Conservation (phyloP, 2,329 filamentous ascomycete species). For the Trichocomaceae sp. region DNA sequence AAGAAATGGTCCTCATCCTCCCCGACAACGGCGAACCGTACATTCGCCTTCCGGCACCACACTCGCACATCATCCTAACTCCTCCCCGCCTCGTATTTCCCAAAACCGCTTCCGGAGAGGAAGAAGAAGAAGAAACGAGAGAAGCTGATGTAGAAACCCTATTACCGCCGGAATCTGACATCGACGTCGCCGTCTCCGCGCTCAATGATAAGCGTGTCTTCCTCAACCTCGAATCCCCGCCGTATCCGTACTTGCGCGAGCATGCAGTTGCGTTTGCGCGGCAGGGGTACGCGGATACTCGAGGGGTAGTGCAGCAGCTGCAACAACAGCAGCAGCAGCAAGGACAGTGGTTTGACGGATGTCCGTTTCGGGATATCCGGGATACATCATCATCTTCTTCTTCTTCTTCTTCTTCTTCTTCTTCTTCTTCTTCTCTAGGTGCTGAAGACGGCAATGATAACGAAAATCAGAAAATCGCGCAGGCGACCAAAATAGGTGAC, state of each 20-base stretch:
- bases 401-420: too few species aligned
- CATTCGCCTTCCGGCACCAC: conserved; percentile 21
- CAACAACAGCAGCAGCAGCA: not conserved
- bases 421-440: too few species aligned
- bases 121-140: not conserved
- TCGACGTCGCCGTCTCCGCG: conserved; percentile 11
- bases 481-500: conserved; percentile 19
- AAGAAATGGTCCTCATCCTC: conserved; percentile 18
- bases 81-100: conserved; percentile 15
- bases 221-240: conserved; percentile 19
- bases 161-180: conserved; percentile 9
- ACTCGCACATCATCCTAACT: conserved; percentile 23
- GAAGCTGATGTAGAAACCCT: not conserved
- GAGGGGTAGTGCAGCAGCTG: not conserved
- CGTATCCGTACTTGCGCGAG: conserved; percentile 21
- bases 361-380: conserved; percentile 21
- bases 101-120: too few species aligned
- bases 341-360: conserved; percentile 14
- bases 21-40: conserved; percentile 19
- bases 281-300: conserved; percentile 5
- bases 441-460: not conserved
- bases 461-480: not conserved
- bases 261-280: conserved; percentile 16
- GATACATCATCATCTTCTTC: conserved; percentile 2
- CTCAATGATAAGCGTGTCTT: conserved; percentile 24